Conservation (phyloP, 768 basidiomycete species). For the Boletus pseudopeckii region DNA sequence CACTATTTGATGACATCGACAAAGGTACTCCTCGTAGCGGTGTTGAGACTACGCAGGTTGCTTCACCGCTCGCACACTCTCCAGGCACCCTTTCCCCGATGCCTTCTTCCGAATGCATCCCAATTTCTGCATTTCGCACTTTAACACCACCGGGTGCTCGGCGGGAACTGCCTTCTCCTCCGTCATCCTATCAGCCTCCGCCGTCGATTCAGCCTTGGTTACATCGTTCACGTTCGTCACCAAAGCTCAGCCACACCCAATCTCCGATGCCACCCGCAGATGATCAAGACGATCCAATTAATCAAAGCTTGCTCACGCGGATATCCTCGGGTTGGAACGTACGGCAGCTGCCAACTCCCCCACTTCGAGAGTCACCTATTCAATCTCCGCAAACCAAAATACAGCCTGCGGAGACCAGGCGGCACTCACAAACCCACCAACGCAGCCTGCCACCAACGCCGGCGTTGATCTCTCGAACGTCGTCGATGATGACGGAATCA, state of each 20-base stretch:
- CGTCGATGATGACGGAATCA: slow-evolving; percentile 9
- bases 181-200: slow-evolving; percentile 31
- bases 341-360: slow-evolving; percentile 34
- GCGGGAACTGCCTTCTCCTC: slow-evolving; percentile 29
- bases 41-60: not conserved
- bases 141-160: slow-evolving; percentile 17
- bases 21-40: slow-evolving; percentile 8
- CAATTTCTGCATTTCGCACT: slow-evolving; percentile 21
- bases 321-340: slow-evolving; percentile 20
- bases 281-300: slow-evolving; percentile 15
- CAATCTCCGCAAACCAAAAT: slow-evolving; percentile 15
- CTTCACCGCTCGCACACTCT: slow-evolving; percentile 21
- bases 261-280: slow-evolving; percentile 13
- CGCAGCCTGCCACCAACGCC: slow-evolving; percentile 45
- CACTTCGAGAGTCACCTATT: slow-evolving; percentile 17
- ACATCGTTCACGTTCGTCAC: slow-evolving; percentile 37
- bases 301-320: slow-evolving; percentile 15
- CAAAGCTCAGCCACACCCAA: slow-evolving; percentile 27
- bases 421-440: slow-evolving; percentile 27
- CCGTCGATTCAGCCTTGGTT: slow-evolving; percentile 26
- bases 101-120: slow-evolving; percentile 30
- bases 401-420: slow-evolving; percentile 16
- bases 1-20: slow-evolving; percentile 25
- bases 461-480: slow-evolving; percentile 12
- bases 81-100: slow-evolving; percentile 28